Conservation (phyloP, 495 filamentous ascomycete genomes). For the Amniculicola lignicola region DNA sequence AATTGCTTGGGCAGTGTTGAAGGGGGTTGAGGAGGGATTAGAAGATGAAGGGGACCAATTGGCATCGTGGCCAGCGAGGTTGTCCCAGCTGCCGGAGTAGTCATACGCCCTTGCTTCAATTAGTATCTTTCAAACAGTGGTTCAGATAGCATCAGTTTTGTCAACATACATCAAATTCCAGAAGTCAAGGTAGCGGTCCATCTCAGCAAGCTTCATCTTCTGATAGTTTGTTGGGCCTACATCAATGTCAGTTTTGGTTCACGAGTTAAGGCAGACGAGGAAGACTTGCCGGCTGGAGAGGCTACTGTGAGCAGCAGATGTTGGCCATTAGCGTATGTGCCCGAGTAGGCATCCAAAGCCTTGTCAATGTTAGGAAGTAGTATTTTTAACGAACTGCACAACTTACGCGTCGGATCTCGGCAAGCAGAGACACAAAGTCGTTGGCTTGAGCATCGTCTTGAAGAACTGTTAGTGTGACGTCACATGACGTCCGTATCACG, state of each 20-base stretch:
- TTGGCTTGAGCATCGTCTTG: constrained; percentile 56
- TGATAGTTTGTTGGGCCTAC: constrained; percentile 59
- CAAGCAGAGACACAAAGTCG: constrained; percentile 62
- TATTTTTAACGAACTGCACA: background rate
- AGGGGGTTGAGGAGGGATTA: constrained; percentile 62
- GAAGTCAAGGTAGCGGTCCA: constrained; percentile 79
- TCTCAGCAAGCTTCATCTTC: constrained; percentile 62
- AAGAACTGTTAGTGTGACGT: background rate
- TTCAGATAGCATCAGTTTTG: no score
- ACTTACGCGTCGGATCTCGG: constrained; percentile 21
- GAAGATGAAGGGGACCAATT: constrained; percentile 60
- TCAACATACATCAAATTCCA: constrained; percentile 63
- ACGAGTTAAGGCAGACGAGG: background rate
- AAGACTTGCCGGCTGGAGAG: constrained; percentile 53
- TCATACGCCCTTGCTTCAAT: constrained; percentile 46
- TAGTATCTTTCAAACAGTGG: no score
- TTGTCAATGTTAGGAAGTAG: background rate
- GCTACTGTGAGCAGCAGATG: constrained; percentile 78
- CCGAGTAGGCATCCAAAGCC: constrained; percentile 28
- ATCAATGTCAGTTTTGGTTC: background rate
- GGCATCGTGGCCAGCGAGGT: constrained; percentile 68
- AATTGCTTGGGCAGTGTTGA: constrained; percentile 66
- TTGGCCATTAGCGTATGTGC: constrained; percentile 26
- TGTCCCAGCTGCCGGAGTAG: constrained; percentile 62
- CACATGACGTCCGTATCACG: no score